Conservation (phyloP, 2,329 filamentous ascomycete species). For the Didymella pinodella region DNA sequence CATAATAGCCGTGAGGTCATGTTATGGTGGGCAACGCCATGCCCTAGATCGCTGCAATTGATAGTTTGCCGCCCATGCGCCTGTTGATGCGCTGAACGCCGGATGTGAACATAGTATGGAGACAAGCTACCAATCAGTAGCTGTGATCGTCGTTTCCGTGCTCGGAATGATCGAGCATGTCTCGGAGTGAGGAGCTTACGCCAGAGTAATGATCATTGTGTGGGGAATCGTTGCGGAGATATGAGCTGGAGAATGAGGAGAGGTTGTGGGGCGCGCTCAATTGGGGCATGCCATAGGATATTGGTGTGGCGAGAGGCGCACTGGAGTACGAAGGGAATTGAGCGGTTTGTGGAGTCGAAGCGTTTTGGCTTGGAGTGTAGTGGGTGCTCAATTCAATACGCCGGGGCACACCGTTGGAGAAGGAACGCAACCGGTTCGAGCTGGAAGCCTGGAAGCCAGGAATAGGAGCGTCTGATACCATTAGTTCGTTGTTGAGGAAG, state of each 20-base stretch:
- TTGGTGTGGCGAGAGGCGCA: slow-evolving; percentile 50
- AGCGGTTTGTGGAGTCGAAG: slow-evolving; percentile 51
- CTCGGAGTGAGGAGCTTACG: slow-evolving; percentile 47
- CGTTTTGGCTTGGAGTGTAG: slow-evolving; percentile 46
- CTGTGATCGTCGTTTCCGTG: slow-evolving; percentile 45
- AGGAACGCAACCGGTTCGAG: slow-evolving; percentile 51
- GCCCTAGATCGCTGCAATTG: slow-evolving; percentile 9
- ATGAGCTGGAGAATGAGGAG: slow-evolving; percentile 48
- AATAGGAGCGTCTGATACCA: slow-evolving; percentile 46
- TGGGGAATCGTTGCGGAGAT: slow-evolving; percentile 47
- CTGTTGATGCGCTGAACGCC: slow-evolving; percentile 15
- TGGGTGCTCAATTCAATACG: slow-evolving; percentile 53
- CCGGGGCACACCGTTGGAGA: slow-evolving; percentile 49
- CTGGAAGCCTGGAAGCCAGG: slow-evolving; percentile 52
- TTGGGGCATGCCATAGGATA: slow-evolving; percentile 49
- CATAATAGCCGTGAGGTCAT: slow-evolving; percentile 20
- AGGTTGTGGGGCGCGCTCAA: slow-evolving; percentile 53
- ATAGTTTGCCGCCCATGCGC: slow-evolving; percentile 13
- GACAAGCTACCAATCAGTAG: slow-evolving; percentile 15
- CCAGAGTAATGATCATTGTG: slow-evolving; percentile 48
- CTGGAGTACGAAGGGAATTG: slow-evolving; percentile 52
- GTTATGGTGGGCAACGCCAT: slow-evolving; percentile 8
- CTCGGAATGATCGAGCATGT: slow-evolving; percentile 43
- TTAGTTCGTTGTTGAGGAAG: slow-evolving; percentile 23
- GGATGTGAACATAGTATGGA: slow-evolving; percentile 3